Evolutionary conservation across 1,139 yeast genomes (phyloP).

Genomic region (Hyphopichia wangnamkhiaoensis): DNA sequence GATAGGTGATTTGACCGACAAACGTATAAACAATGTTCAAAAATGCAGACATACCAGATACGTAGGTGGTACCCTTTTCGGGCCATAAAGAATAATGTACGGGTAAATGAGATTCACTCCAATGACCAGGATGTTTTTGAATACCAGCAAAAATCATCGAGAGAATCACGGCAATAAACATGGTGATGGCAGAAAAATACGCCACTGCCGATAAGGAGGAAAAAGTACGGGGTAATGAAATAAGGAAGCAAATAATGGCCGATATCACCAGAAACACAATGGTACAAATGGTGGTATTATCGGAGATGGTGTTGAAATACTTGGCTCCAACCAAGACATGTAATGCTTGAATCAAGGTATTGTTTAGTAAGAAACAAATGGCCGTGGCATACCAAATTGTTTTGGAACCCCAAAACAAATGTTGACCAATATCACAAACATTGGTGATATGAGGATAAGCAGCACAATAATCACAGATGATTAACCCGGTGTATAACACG

Average conservation of each 20-base stretch:
- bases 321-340: slow-evolving; percentile 64
- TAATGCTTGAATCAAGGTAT: slow-evolving; percentile 57
- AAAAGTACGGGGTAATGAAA: slow-evolving; percentile 59
- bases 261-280: slow-evolving; percentile 51
- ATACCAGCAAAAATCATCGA: slow-evolving; percentile 56
- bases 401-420: slow-evolving; percentile 50
- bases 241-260: slow-evolving; percentile 46
- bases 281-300: slow-evolving; percentile 50
- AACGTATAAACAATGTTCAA: slow-evolving; percentile 62
- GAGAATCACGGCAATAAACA: slow-evolving; percentile 56
- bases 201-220: slow-evolving; percentile 52
- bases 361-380: slow-evolving; percentile 53
- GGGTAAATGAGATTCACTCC: slow-evolving; percentile 30
- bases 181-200: slow-evolving; percentile 53
- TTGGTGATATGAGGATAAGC: slow-evolving; percentile 52
- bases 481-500: slow-evolving; percentile 56
- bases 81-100: slow-evolving; percentile 52
- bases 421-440: slow-evolving; percentile 62
- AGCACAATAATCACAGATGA: slow-evolving; percentile 55
- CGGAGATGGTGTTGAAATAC: slow-evolving; percentile 55
- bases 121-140: slow-evolving; percentile 50
- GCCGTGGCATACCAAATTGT: slow-evolving; percentile 64
- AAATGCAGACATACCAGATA: slow-evolving; percentile 56
- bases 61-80: slow-evolving; percentile 49
- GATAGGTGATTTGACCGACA: slow-evolving; percentile 65